phyloP scores from a whole-genome alignment of 345 rosid species.

The Populus ilicifolia region DNA sequence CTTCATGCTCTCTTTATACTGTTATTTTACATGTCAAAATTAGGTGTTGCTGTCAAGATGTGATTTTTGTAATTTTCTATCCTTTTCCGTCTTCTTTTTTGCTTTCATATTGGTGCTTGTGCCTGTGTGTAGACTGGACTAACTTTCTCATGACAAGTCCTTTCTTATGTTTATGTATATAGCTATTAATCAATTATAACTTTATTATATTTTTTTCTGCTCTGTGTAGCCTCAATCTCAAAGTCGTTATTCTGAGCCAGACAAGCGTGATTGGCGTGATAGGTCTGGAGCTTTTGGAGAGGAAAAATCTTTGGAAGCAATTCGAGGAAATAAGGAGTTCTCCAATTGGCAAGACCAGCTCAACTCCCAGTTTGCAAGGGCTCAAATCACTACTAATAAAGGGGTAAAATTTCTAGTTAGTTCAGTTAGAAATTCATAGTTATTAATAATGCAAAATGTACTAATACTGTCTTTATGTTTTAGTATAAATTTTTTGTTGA shows the following conservation, averaged over 20 bases:
- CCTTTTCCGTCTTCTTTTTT: neutral
- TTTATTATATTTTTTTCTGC: neutral
- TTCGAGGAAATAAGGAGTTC: slow-evolving; percentile 21
- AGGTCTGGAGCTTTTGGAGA: slow-evolving; percentile 59
- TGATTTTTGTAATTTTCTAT: neutral
- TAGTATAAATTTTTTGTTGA: no score
- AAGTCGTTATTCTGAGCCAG: slow-evolving; percentile 65
- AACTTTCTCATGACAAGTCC: neutral
- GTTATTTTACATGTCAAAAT: neutral
- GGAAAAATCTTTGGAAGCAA: slow-evolving; percentile 53
- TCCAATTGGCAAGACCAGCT: slow-evolving; percentile 41
- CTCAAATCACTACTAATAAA: slow-evolving; percentile 45
- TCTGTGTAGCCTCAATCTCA: slow-evolving; percentile 42
- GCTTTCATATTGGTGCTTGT: neutral
- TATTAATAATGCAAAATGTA: neutral
- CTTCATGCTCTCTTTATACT: neutral
- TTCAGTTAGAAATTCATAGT: neutral
- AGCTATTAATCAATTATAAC: neutral
- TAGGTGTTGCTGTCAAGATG: neutral
- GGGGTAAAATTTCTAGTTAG: slow-evolving; percentile 25
- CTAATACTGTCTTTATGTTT: neutral
- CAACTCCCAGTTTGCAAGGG: slow-evolving; percentile 37
- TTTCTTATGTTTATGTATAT: neutral
- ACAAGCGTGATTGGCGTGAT: slow-evolving; percentile 78
- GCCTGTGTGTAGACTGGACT: neutral